phyloP scores from a whole-genome alignment of 2,329 filamentous ascomycete species.

The Phoma sp. region DNA sequence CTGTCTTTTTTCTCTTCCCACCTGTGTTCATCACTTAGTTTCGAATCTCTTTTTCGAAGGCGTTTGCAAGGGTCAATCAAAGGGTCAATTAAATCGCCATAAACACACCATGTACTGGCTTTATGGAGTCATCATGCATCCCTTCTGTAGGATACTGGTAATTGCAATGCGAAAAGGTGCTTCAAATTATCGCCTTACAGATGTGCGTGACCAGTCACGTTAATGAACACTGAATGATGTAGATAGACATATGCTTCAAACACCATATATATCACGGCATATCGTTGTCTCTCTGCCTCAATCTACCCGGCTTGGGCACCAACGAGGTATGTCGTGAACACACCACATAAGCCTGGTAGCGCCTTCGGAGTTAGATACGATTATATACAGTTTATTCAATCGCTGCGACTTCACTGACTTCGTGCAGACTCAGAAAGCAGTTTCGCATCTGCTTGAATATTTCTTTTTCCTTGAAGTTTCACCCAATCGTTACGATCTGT shows the following conservation, averaged over 20 bases:
- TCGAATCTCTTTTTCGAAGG: neutral
- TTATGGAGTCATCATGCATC: neutral
- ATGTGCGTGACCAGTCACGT: neutral
- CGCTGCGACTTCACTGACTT: neutral
- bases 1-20: neutral
- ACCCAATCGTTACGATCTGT: neutral
- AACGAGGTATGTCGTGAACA: neutral
- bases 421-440: neutral
- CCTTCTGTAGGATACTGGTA: conserved; percentile 10
- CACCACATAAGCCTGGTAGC: neutral
- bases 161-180: conserved; percentile 2
- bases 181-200: neutral
- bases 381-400: neutral
- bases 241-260: neutral
- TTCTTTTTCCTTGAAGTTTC: neutral
- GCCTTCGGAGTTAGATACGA: neutral
- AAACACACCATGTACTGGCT: neutral
- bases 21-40: conserved; percentile 4
- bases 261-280: neutral
- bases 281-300: neutral
- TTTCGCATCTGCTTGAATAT: neutral
- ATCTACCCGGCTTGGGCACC: neutral
- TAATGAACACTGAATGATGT: neutral
- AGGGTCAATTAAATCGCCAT: conserved; percentile 3
- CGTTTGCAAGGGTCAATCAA: neutral